Percentiles rank a stretch among this genome's conserved stretches.
Evolutionary conservation across 345 rosid species (phyloP).

Genomic region (Psidium guajava): DNA sequence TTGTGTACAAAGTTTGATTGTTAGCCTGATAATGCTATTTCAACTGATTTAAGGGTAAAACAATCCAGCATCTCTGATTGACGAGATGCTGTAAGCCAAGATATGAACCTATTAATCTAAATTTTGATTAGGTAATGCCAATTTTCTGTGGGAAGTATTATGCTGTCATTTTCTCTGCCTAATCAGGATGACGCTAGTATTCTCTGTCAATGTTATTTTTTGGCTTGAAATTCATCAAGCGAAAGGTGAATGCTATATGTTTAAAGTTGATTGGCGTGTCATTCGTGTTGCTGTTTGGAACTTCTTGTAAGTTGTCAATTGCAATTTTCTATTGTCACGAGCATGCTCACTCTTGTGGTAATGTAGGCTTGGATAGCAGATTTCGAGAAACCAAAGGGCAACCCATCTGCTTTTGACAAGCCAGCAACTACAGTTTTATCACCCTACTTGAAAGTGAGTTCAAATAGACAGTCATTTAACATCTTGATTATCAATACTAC

Average conservation of each 20-base stretch:
- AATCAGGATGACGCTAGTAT: background rate
- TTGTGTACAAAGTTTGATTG: background rate
- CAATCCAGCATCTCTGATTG: background rate
- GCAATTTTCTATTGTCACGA: background rate
- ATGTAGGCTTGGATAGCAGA: conserved; percentile 84
- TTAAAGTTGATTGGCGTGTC: background rate
- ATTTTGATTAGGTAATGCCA: background rate
- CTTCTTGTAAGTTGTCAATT: background rate
- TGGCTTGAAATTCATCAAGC: background rate
- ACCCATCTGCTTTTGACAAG: conserved; percentile 71
- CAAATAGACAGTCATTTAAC: background rate
- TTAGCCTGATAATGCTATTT: background rate
- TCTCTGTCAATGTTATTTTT: background rate
- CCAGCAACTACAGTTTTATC: conserved; percentile 91
- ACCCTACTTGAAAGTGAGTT: conserved; percentile 87
- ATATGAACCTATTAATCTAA: background rate
- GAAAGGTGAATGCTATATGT: background rate
- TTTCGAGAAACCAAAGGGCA: conserved; percentile 96
- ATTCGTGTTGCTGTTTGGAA: background rate
- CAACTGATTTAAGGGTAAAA: background rate
- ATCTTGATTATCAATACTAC: background rate
- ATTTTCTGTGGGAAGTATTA: background rate
- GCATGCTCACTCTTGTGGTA: background rate
- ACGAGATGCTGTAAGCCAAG: background rate
- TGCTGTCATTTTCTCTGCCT: background rate